Conservation (phyloP, 202 grass and related monocot species). For the Panicum virgatum region DNA sequence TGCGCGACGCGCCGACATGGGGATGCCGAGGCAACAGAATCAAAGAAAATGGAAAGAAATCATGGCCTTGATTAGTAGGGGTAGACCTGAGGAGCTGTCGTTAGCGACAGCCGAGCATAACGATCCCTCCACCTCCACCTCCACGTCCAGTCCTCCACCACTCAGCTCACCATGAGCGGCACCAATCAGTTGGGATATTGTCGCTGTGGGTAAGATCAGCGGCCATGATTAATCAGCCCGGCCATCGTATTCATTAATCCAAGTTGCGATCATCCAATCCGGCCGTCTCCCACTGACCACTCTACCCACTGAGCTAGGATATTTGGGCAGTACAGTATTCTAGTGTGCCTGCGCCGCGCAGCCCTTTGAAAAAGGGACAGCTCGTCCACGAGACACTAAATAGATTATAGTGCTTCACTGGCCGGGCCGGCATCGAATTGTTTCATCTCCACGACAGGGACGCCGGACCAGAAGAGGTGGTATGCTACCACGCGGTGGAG, state of each 20-base stretch:
- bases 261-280: neutral
- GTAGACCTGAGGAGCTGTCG: conserved; percentile 30
- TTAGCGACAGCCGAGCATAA: neutral
- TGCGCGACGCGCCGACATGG: conserved; percentile 22
- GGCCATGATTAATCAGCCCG: conserved; percentile 3
- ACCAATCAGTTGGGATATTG: conserved; percentile 35
- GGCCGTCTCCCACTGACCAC: neutral
- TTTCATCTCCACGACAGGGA: neutral
- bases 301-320: neutral
- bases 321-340: neutral
- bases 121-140: neutral
- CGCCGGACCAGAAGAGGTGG: neutral
- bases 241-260: neutral
- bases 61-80: conserved; percentile 10
- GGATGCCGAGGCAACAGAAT: conserved; percentile 2
- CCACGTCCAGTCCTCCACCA: too few species aligned
- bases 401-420: neutral
- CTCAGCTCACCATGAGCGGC: neutral
- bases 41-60: conserved; percentile 23
- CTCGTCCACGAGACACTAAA: neutral
- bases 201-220: conserved; percentile 42
- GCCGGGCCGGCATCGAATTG: neutral
- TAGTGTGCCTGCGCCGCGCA: neutral
- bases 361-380: neutral
- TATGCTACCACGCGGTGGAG: too few species aligned